phyloP scores from a whole-genome alignment of 176 grass and related monocot species.

The Zizania latifolia region DNA sequence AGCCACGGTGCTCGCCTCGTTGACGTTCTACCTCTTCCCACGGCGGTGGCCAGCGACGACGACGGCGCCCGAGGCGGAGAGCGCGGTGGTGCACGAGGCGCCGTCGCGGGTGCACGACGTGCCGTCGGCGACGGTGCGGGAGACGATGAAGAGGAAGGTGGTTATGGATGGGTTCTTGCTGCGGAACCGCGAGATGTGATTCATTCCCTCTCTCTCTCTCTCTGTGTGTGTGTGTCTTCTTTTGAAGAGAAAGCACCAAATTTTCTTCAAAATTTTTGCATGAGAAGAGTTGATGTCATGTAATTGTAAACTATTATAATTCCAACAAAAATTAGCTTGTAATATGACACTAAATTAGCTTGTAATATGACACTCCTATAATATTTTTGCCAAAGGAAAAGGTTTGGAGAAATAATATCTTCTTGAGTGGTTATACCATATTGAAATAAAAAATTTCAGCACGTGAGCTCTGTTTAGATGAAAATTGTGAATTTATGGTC shows the following conservation, averaged over 20 bases:
- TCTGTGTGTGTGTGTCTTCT: too few species aligned
- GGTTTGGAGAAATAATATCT: background rate
- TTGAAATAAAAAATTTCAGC: too few species aligned
- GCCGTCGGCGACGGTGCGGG: background rate
- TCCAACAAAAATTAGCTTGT: too few species aligned
- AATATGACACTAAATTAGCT: too few species aligned
- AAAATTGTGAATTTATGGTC: too few species aligned
- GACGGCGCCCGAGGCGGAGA: background rate
- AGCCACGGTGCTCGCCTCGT: constrained; percentile 39
- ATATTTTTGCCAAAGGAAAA: too few species aligned
- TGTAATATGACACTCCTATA: background rate
- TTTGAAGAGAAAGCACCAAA: too few species aligned
- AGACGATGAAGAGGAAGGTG: constrained; percentile 3
- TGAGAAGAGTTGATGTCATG: too few species aligned
- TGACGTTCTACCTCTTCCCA: constrained; percentile 30
- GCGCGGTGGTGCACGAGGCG: too few species aligned
- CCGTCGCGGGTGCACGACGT: background rate
- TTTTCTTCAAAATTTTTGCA: background rate
- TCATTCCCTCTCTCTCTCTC: too few species aligned
- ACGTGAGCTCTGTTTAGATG: too few species aligned
- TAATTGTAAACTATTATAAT: too few species aligned
- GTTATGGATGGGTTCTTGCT: background rate
- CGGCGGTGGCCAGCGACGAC: background rate
- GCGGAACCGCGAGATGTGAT: constrained; percentile 31
- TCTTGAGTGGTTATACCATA: background rate